These are phyloP conservation scores for Asclepias syriaca DNA, from an alignment of 257 asterid genomes.

Conservation along the genomic window DNA sequence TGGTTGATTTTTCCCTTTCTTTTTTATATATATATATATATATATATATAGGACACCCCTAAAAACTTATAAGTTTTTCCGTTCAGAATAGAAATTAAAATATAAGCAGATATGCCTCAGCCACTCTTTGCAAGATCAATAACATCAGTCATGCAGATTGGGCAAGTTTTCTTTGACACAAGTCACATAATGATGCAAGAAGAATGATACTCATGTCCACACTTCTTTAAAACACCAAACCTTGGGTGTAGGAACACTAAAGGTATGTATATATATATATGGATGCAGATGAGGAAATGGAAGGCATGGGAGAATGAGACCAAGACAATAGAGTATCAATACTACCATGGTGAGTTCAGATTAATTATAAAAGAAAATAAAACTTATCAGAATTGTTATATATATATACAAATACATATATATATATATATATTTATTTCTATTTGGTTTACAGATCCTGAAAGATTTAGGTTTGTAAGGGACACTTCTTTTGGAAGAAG, in stretches of 20 bases:
- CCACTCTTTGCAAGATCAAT: not conserved
- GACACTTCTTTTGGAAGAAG: conserved; percentile 91
- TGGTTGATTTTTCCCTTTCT: not conserved
- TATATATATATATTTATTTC: too few species aligned
- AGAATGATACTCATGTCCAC: conserved; percentile 27
- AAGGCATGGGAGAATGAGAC: conserved; percentile 81
- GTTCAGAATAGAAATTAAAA: not conserved
- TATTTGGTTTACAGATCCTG: conserved; percentile 49
- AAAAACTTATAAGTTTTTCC: not conserved
- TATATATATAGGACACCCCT: too few species aligned
- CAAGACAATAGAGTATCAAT: conserved; percentile 63
- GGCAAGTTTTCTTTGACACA: conserved; percentile 24
- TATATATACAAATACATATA: too few species aligned
- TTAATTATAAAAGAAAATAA: not conserved
- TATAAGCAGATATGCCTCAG: not conserved
- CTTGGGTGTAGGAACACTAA: conserved; percentile 62
- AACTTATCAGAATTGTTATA: not conserved
- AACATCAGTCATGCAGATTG: conserved; percentile 23
- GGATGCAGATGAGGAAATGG: conserved; percentile 69
- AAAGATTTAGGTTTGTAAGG: conserved; percentile 87
- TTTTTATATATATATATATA: not conserved
- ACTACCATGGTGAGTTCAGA: conserved; percentile 48
- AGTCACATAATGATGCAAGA: conserved; percentile 25
- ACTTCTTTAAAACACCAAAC: conserved; percentile 24
- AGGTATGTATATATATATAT: conserved; percentile 46